A percentile compares a stretch with the other conserved stretches of the same genome.
phyloP scores from a whole-genome alignment of 2,329 filamentous ascomycete genomes.

The Basipetospora chlamydospora region DNA sequence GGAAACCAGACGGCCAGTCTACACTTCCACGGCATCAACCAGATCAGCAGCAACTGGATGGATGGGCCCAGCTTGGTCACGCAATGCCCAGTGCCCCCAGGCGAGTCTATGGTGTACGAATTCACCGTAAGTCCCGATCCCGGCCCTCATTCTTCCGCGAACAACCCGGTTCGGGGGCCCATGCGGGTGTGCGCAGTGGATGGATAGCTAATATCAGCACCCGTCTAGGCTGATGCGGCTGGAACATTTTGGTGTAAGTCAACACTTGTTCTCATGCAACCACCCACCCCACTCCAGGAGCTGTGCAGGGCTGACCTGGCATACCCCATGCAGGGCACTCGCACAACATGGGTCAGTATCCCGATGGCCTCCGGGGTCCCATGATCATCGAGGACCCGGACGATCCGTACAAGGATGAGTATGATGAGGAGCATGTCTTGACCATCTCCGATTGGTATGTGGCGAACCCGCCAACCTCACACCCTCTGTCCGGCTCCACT shows the following conservation, averaged over 20 bases:
- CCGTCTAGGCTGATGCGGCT: slow-evolving; percentile 20
- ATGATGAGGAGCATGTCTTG: slow-evolving; percentile 43
- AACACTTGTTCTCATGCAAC: neutral
- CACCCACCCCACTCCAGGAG: too few relatives aligned
- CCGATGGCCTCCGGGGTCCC: slow-evolving; percentile 49
- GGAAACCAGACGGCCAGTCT: slow-evolving; percentile 35
- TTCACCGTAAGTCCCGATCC: slow-evolving; percentile 26
- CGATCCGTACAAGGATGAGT: slow-evolving; percentile 34
- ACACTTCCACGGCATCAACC: slow-evolving; percentile 45
- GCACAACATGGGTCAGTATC: slow-evolving; percentile 49
- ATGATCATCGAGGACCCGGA: slow-evolving; percentile 45
- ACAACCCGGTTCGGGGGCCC: too few relatives aligned
- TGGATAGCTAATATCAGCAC: neutral
- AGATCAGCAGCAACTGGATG: slow-evolving; percentile 37
- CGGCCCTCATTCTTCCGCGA: too few relatives aligned
- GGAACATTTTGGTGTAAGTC: slow-evolving; percentile 29
- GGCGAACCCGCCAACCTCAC: neutral
- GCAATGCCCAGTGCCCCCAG: slow-evolving; percentile 38
- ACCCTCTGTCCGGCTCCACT: neutral
- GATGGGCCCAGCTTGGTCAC: slow-evolving; percentile 42
- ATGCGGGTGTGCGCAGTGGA: too few relatives aligned
- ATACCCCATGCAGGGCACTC: slow-evolving; percentile 48
- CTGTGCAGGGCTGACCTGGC: too few relatives aligned
- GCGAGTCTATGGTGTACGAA: slow-evolving; percentile 33
- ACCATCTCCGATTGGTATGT: slow-evolving; percentile 21